These are phyloP conservation scores for Linum tenue DNA, from an alignment of 345 rosid genomes.

Conservation along the genomic window DNA sequence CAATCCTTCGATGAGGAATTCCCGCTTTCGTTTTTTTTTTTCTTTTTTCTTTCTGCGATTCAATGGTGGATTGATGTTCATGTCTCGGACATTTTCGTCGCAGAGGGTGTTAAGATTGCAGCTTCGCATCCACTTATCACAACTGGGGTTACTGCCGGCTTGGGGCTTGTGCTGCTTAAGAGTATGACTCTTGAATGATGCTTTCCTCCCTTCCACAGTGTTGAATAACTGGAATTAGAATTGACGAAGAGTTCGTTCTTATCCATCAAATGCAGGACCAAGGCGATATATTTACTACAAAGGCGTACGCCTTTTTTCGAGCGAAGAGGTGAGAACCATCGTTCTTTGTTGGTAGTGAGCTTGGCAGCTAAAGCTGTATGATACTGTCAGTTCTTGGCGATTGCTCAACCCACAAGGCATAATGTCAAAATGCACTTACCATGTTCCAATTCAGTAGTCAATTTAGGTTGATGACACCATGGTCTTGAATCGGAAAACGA, in stretches of 20 bases:
- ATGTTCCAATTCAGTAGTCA: too few species aligned
- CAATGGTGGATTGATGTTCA: background rate
- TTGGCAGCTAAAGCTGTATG: background rate
- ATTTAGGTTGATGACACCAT: too few species aligned
- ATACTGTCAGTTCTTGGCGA: background rate
- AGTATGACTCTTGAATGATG: conserved; percentile 30
- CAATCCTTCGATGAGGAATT: conserved; percentile 1
- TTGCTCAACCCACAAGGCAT: background rate
- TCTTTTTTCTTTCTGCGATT: background rate
- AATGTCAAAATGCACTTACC: too few species aligned
- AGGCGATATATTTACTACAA: conserved; percentile 68
- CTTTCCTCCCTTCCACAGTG: background rate
- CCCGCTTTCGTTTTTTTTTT: background rate
- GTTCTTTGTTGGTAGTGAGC: too few species aligned
- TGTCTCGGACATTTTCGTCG: conserved; percentile 12
- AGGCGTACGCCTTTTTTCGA: conserved; percentile 44
- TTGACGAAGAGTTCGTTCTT: background rate
- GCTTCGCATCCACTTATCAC: conserved; percentile 53
- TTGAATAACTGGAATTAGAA: background rate
- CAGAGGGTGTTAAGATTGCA: conserved; percentile 63
- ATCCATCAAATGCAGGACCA: conserved; percentile 44
- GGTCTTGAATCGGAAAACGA: background rate
- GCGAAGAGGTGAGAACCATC: conserved; percentile 57
- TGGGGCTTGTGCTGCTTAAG: conserved; percentile 48
- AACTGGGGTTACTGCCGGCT: conserved; percentile 42